Base-by-base conservation (phyloP, 2,329 filamentous ascomycete species). In the Microdochium bolleyi region DNA sequence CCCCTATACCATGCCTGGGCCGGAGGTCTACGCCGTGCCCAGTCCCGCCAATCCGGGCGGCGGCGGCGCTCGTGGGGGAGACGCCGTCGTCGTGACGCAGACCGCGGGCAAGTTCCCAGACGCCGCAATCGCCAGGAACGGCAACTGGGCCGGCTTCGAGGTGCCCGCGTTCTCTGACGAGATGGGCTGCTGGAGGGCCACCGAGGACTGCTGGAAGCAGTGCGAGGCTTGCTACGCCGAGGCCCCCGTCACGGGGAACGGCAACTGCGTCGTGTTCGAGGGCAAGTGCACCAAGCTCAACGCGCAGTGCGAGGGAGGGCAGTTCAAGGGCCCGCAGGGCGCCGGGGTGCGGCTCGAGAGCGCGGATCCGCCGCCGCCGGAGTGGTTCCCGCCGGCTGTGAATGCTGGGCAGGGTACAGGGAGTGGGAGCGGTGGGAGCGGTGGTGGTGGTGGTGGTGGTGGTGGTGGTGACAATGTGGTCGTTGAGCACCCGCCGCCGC, bases 141-240 rank as follows among this genome's bases (percentile, higher is more conserved):
- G 73, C 54, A 89, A 90, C 70, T 90, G 85, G 86, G 88, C 84
- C 67, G 85, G 77, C 51, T 71, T 76, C 54, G 78, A 87, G 61
- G 74, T 89, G 1, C 65, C 77, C 0, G 60, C 67, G 9, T 89
- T 86, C 69, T 70, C 68, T 3, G 70, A 72, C 48, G 73, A 83
- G 62, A 62, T 62, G 1, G 76, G 76, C 14, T 89, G 87, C 73
- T 88, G 82, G 80, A 73, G 71, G 53, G 70, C 75, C 2, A 74
- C 74, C 11, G 66, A 71, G 37, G 64, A 73, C 49, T 85, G 83
- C 74, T 89, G 76, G 73, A 63, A 67, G 24, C 84, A 89, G 69
- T 68, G 70, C 27, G 67, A 76, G 2, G 62, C 58, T n/a, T 90
- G 87, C 73, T 89, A 79, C 68, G 65, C 73, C 48, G 65, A 68